A percentile compares a stretch with the other conserved stretches of the same genome.
Evolutionary conservation across 1,284 basidiomycete species (phyloP).

Genomic region (Ganoderma leucocontextum): DNA sequence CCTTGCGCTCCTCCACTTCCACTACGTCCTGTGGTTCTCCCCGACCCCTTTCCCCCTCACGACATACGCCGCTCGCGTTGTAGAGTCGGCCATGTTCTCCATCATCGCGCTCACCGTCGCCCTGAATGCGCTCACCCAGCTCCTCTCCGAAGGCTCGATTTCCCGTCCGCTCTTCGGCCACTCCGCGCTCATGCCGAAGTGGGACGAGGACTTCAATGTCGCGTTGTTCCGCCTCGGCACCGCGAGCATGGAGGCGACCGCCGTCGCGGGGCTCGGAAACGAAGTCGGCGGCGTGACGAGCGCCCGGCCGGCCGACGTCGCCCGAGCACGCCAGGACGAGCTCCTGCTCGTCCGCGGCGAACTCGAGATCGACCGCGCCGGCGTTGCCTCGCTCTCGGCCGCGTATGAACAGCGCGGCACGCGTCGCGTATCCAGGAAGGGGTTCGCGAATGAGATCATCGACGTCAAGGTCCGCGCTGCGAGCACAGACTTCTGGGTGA

Average conservation of each 20-base stretch:
- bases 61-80: conserved; percentile 74
- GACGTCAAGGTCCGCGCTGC: conserved; percentile 45
- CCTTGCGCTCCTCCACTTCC: conserved; percentile 70
- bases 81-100: conserved; percentile 66
- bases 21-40: conserved; percentile 62
- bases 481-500: conserved; percentile 50
- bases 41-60: conserved; percentile 67
- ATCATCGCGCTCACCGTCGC: conserved; percentile 63
- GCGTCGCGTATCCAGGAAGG: conserved; percentile 37
- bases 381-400: conserved; percentile 48
- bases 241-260: conserved; percentile 77
- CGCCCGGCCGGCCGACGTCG: conserved; percentile 32
- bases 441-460: conserved; percentile 49
- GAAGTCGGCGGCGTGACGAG: conserved; percentile 67
- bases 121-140: conserved; percentile 69
- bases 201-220: conserved; percentile 79
- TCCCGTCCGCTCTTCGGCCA: conserved; percentile 58
- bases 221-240: conserved; percentile 75
- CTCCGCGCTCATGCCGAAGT: conserved; percentile 52
- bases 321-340: conserved; percentile 25
- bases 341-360: conserved; percentile 40
- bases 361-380: conserved; percentile 54
- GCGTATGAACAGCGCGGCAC: conserved; percentile 36
- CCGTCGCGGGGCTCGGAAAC: conserved; percentile 74
- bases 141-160: conserved; percentile 62